These are phyloP conservation scores for Tuber aestivum DNA, from an alignment of 495 filamentous ascomycete genomes.

Conservation along the genomic window DNA sequence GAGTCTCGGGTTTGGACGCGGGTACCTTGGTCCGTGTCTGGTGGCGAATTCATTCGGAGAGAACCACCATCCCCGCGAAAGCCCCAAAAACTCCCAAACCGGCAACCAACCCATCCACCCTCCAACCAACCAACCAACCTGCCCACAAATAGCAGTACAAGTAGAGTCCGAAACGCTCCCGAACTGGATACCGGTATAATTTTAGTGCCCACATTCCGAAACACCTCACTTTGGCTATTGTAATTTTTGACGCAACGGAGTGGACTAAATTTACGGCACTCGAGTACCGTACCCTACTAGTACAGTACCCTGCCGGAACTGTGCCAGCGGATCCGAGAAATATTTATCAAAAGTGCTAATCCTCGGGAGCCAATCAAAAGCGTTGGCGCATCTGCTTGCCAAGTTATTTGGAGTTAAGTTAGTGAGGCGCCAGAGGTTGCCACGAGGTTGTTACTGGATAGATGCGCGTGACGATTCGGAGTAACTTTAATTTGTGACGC, in stretches of 20 bases:
- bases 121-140: neutral
- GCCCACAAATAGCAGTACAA: neutral
- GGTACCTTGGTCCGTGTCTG: too few relatives aligned
- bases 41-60: neutral
- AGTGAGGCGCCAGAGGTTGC: neutral
- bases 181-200: neutral
- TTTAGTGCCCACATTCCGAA: neutral
- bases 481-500: neutral
- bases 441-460: neutral
- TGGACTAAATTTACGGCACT: too few relatives aligned
- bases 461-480: neutral
- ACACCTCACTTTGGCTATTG: neutral
- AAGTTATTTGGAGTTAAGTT: neutral
- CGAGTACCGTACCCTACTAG: too few relatives aligned
- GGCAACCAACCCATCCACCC: too few relatives aligned
- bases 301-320: too few relatives aligned
- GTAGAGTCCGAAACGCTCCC: neutral
- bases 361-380: neutral
- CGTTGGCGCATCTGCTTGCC: neutral
- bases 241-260: neutral
- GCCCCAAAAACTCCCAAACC: neutral
- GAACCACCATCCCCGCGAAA: neutral
- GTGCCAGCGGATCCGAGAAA: too few relatives aligned
- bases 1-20: neutral
- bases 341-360: neutral